phyloP scores from a whole-genome alignment of 352 stramenopile species.

The Paralagenidium karlingii region DNA sequence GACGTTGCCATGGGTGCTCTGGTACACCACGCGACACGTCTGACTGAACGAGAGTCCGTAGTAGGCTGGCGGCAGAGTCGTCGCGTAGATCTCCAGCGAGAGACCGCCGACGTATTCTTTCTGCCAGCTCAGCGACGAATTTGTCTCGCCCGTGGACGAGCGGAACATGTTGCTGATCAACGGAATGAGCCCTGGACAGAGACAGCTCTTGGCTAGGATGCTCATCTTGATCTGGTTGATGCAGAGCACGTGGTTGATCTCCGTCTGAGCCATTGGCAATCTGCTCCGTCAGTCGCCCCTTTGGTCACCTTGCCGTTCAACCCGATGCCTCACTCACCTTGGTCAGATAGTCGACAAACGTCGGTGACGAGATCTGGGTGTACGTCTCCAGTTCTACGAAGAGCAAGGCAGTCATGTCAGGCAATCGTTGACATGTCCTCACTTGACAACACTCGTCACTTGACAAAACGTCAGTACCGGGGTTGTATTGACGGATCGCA shows the following conservation, averaged over 20 bases:
- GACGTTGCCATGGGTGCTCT: slow-evolving; percentile 39
- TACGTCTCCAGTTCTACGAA: slow-evolving; percentile 36
- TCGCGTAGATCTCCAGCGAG: slow-evolving; percentile 45
- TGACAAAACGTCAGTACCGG: slow-evolving; percentile 1
- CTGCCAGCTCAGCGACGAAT: slow-evolving; percentile 14
- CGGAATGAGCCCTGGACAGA: slow-evolving; percentile 41
- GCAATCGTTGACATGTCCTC: too few relatives aligned
- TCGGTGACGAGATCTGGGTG: slow-evolving; percentile 37
- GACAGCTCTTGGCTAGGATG: slow-evolving; percentile 44
- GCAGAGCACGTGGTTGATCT: slow-evolving; percentile 39
- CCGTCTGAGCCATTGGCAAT: slow-evolving; percentile 5
- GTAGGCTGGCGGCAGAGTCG: slow-evolving; percentile 22
- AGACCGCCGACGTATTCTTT: slow-evolving; percentile 40
- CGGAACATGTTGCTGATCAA: slow-evolving; percentile 52
- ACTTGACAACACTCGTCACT: background rate
- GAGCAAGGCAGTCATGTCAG: too few relatives aligned
- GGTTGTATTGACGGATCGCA: slow-evolving; percentile 48
- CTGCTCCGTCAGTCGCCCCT: background rate
- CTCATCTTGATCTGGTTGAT: slow-evolving; percentile 54
- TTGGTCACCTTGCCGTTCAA: background rate
- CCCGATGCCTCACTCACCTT: slow-evolving; percentile 8
- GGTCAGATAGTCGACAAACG: slow-evolving; percentile 45
- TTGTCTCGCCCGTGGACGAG: slow-evolving; percentile 18
- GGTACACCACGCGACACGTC: slow-evolving; percentile 33
- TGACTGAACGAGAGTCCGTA: slow-evolving; percentile 38